phyloP scores from a whole-genome alignment of 345 rosid species.

The Gossypium anomalum region DNA sequence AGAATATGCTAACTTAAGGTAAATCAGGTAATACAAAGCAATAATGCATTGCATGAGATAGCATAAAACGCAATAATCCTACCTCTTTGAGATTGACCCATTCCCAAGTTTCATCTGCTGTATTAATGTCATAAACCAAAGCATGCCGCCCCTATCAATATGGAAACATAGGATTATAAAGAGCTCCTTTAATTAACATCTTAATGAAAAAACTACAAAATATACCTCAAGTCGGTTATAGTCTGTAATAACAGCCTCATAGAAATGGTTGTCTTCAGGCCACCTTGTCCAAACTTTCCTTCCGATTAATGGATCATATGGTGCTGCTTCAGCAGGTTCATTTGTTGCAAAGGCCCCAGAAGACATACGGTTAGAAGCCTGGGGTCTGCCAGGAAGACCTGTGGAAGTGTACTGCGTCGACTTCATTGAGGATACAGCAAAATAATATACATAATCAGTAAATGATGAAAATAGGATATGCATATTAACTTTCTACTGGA shows the following conservation, averaged over 20 bases:
- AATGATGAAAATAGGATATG: not conserved
- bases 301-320: constrained; percentile 53
- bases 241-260: not conserved
- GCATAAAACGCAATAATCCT: constrained; percentile 14
- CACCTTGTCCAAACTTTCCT: not conserved
- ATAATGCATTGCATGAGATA: not conserved
- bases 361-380: constrained; percentile 41
- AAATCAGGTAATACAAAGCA: not conserved
- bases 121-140: constrained; percentile 81
- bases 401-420: constrained; percentile 65
- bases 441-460: constrained; percentile 17
- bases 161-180: constrained; percentile 21
- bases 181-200: constrained; percentile 5
- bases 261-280: constrained; percentile 5
- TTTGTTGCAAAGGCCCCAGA: constrained; percentile 48
- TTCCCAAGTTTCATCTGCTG: constrained; percentile 82
- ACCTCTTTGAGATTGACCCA: constrained; percentile 99
- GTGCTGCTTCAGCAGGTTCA: constrained; percentile 61
- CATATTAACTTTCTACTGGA: not conserved
- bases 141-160: constrained; percentile 77
- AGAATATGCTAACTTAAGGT: not conserved
- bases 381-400: constrained; percentile 63
- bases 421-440: constrained; percentile 41
- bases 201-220: not conserved
- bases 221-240: not conserved